These are phyloP conservation scores for Aspergillus sojae DNA, from an alignment of 2,329 filamentous ascomycete species.

Conservation along the genomic window DNA sequence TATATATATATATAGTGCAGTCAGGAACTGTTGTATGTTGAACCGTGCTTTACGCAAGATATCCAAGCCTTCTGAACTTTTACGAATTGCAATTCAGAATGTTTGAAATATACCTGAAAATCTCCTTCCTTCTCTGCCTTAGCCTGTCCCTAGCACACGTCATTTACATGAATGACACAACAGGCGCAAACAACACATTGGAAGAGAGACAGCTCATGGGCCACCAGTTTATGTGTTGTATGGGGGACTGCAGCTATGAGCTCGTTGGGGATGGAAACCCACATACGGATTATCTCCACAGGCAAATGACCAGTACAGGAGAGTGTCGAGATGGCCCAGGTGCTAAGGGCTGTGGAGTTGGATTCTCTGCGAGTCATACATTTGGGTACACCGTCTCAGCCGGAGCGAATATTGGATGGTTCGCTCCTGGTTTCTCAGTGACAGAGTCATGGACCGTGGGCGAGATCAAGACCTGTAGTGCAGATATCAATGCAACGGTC, in stretches of 20 bases:
- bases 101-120: not conserved
- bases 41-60: too few relatives aligned
- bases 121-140: not conserved
- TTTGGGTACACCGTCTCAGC: not conserved
- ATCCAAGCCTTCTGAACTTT: not conserved
- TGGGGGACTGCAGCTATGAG: not conserved
- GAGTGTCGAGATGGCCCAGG: not conserved
- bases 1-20: not conserved
- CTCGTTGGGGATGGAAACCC: not conserved
- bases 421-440: not conserved
- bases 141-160: not conserved
- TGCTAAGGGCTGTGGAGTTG: not conserved
- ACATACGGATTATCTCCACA: not conserved
- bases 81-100: not conserved
- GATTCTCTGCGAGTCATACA: not conserved
- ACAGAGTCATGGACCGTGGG: not conserved
- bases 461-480: not conserved
- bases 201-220: not conserved
- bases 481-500: not conserved
- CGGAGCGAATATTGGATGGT: not conserved
- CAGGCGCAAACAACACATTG: not conserved
- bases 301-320: not conserved
- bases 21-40: not conserved
- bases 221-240: not conserved
- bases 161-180: not conserved